Evolutionary conservation across 169 alveolate species (phyloP), one percentile per base, ranked within the genome.

Genomic region (Plasmodium gonderi): DNA sequence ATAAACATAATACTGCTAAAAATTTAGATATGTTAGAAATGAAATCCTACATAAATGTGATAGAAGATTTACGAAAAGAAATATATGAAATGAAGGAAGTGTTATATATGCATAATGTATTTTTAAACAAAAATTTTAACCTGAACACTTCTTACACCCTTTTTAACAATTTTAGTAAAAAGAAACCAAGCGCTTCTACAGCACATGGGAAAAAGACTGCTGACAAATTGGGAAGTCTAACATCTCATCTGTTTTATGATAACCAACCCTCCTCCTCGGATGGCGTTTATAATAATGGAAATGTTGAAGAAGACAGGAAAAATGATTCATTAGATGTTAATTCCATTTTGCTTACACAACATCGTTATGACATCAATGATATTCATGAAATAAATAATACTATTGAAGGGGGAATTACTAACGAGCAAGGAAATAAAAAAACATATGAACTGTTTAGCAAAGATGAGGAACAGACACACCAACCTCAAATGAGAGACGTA

Each of bases 21-120:
- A 64, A 87, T 54, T 31, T 31, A 6, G 93, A 60, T 7, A 26
- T 87, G 11, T 14, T 36, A 42, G 80, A 87, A 33, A 14, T 87
- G 44, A 76, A 87, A 36, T 75, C 85, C 11, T 87, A 87, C 67
- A 87, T 87, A 29, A 75, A 33, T n/a, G 93, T 64, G 20, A 74
- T 87, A 40, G 93, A 87, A 54, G 89, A 87, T 20, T 87, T 87
- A 77, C 60, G 87, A 75, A 51, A 87, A 29, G 93, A 87, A 75
- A 74, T 87, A 29, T 29, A 31, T 51, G 93, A 87, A 38, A 87
- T 87, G 79, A 87, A 87, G 42, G 93, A 87, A 76, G 69, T 87
- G 2, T 29, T 87, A 7, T 87, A 87, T 65, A 45, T 67, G 33
- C 93, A 87, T 40, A 87, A 87, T 75, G 40, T 87, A 3, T 42